phyloP scores from a whole-genome alignment of 2,329 filamentous ascomycete genomes.

The Colletotrichum kahawae region DNA sequence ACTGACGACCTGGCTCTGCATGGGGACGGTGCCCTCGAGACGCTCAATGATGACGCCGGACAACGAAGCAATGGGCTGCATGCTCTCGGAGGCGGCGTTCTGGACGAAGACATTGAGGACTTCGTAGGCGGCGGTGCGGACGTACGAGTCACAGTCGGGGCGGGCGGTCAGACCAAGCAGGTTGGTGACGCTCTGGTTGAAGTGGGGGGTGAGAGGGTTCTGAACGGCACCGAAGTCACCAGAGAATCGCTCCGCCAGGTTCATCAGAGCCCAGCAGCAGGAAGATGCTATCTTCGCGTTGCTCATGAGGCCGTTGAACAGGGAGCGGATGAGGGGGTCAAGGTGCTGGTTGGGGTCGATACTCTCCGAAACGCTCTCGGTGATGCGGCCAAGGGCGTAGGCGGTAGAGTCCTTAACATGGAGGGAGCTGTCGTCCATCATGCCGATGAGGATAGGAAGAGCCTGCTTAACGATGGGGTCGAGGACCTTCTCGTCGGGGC shows the following conservation, averaged over 20 bases:
- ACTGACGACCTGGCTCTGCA: conserved; percentile 93
- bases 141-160: conserved; percentile 81
- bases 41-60: conserved; percentile 90
- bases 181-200: conserved; percentile 88
- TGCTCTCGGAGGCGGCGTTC: conserved; percentile 86
- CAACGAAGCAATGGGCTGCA: conserved; percentile 79
- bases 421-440: conserved; percentile 89
- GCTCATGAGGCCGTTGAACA: conserved; percentile 89
- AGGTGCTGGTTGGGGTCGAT: conserved; percentile 87
- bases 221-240: conserved; percentile 78
- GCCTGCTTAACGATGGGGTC: conserved; percentile 97
- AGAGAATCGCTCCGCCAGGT: conserved; percentile 93
- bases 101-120: conserved; percentile 94
- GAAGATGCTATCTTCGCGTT: conserved; percentile 97
- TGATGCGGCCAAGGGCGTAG: conserved; percentile 94
- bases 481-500: conserved; percentile 89
- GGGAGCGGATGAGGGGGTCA: conserved; percentile 81
- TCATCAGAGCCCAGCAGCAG: conserved; percentile 99
- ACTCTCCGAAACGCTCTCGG: conserved; percentile 88
- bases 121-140: conserved; percentile 95
- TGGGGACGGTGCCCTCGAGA: conserved; percentile 84
- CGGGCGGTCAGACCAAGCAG: conserved; percentile 86
- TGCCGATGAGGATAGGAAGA: conserved; percentile 84
- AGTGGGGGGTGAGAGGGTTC: conserved; percentile 89
- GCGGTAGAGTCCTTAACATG: conserved; percentile 96